Base-by-base conservation (phyloP, 169 alveolate species). In the Plasmodium relictum region DNA sequence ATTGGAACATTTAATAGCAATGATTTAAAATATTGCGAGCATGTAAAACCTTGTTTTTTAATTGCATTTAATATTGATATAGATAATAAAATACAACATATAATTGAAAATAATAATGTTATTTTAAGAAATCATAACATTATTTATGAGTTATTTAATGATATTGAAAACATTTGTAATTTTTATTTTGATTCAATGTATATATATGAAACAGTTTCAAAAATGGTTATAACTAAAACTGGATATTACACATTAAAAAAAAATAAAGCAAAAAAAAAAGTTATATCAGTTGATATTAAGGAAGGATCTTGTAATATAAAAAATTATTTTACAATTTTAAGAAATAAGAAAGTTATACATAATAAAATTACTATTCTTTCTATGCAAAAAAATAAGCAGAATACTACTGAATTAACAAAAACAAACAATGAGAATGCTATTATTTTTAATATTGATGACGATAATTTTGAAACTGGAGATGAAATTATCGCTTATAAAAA, bases 121-220 rank as follows among this genome's bases (percentile, higher is more conserved):
- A 65, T 91, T 24, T 88, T 96, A 59, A 90, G 94, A 31, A 89
- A 89, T n/a, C 98, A 96, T 83, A 95, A 95, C 63, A 93, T 97
- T 18, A 97, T 97, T 3, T 97, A 96, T 86, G 94, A 96, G 73
- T 91, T 96, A 18, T 91, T 95, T 62, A 95, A 94, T 24, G 98
- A 96, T 63, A 37, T 97, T 14, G 96, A 96, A 76, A 65, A 90
- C 44, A 74, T 94, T 9, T 91, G 94, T 16, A 76, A 83, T 20
- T 65, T 65, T 37, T 89, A 68, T 54, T 94, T 91, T 42, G 95
- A 94, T 54, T 88, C 93, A 5, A 63, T 88, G 39, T 66, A 94
- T 78, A 14, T 87, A 48, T 72, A 61, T 78, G 94, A 92, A 71
- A 71, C 68, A 8, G 95, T 88, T 88, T 83, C 96, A 22, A 90